Evolutionary conservation across 192 early-diverging fungal species (phyloP).

Genomic region (Pecoramyces ruminantium): DNA sequence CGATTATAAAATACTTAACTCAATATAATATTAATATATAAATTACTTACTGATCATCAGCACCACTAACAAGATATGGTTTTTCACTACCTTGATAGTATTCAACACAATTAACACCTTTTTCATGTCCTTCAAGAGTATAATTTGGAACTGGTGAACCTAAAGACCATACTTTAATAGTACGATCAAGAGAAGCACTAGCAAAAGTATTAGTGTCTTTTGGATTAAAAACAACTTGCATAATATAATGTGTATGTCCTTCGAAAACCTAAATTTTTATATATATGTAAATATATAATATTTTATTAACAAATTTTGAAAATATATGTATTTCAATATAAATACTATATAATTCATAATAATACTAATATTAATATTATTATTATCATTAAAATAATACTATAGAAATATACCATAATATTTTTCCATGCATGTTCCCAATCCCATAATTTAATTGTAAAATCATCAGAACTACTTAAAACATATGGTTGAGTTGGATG

Average conservation of each 20-base stretch:
- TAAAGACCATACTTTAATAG: slow-evolving; percentile 91
- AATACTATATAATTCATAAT: too few species aligned
- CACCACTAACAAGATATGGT: slow-evolving; percentile 88
- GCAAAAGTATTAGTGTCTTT: slow-evolving; percentile 99
- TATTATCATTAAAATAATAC: too few species aligned
- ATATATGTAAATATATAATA: too few species aligned
- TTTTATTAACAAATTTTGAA: too few species aligned
- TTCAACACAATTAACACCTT: slow-evolving; percentile 95
- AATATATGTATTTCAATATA: too few species aligned
- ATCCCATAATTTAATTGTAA: slow-evolving; percentile 96
- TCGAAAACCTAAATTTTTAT: slow-evolving; percentile 58
- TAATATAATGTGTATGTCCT: slow-evolving; percentile 93
- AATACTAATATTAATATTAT: too few species aligned
- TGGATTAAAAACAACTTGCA: slow-evolving; percentile 95
- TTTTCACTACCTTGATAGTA: slow-evolving; percentile 97
- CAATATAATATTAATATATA: not conserved
- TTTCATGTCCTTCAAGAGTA: slow-evolving; percentile 90
- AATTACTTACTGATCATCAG: slow-evolving; percentile 64
- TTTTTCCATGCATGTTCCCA: slow-evolving; percentile 99
- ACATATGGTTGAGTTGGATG: slow-evolving; percentile 91
- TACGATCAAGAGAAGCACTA: slow-evolving; percentile 85
- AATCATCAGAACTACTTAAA: slow-evolving; percentile 89
- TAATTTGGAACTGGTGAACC: slow-evolving; percentile 86
- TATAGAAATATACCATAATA: slow-evolving; percentile 41
- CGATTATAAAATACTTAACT: too few species aligned